These are phyloP conservation scores for Mycena amicta DNA, from an alignment of 768 basidiomycete species.

Conservation along the genomic window DNA sequence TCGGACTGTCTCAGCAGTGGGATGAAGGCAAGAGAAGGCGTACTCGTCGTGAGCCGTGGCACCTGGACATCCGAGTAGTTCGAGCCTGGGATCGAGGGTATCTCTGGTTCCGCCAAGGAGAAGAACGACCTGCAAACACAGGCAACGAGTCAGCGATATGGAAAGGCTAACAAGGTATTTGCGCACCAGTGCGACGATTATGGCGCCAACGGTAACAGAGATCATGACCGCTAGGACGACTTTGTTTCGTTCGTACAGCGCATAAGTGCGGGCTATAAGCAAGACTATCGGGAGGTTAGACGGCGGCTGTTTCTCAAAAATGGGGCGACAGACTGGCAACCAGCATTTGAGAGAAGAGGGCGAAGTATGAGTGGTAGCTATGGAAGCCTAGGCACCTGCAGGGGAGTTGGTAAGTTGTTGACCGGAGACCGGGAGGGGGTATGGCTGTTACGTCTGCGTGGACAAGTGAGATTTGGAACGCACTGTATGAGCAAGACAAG, in stretches of 20 bases:
- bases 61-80: slow-evolving; percentile 6
- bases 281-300: slow-evolving; percentile 1
- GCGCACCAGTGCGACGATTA: not conserved
- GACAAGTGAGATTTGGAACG: no score
- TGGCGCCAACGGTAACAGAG: not conserved
- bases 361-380: slow-evolving; percentile 11
- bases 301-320: not conserved
- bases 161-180: not conserved
- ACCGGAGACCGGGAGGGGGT: no score
- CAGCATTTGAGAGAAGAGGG: slow-evolving; percentile 9
- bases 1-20: no score
- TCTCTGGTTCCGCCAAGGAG: not conserved
- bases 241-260: slow-evolving; percentile 17
- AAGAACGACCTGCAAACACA: not conserved
- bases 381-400: slow-evolving; percentile 2
- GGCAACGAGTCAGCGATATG: not conserved
- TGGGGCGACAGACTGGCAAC: slow-evolving; percentile 6
- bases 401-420: not conserved
- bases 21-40: no score
- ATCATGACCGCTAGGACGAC: slow-evolving; percentile 3
- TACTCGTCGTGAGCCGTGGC: not conserved
- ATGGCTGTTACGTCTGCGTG: no score
- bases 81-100: not conserved
- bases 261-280: slow-evolving; percentile 20
- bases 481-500: no score